These are phyloP conservation scores for Sarocladium oryzae DNA, from an alignment of 2,329 filamentous ascomycete genomes.

Conservation along the genomic window DNA sequence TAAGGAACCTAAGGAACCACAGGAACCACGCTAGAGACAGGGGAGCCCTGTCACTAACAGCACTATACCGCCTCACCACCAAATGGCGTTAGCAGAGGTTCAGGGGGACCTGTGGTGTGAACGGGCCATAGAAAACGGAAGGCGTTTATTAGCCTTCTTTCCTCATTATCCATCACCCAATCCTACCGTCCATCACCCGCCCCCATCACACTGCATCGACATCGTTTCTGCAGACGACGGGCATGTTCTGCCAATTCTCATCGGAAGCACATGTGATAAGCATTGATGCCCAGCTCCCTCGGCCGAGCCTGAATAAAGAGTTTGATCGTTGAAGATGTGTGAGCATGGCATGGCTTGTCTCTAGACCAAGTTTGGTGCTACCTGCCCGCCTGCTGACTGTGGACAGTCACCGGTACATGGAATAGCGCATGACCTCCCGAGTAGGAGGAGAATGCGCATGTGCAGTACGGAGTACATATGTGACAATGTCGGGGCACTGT, in stretches of 20 bases:
- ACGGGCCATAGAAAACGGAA: neutral
- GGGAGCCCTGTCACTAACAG: slow-evolving; percentile 7
- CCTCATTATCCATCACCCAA: neutral
- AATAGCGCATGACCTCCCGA: no score
- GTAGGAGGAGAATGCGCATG: no score
- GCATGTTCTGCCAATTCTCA: neutral
- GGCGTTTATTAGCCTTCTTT: neutral
- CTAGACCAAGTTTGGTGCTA: neutral
- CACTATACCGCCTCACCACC: neutral
- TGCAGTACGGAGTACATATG: no score
- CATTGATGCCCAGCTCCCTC: neutral
- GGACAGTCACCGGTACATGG: neutral
- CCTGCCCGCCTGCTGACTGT: neutral
- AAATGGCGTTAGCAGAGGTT: neutral
- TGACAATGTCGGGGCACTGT: no score
- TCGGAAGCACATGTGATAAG: neutral
- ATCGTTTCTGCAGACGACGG: slow-evolving; percentile 1
- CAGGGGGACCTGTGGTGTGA: neutral
- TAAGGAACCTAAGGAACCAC: neutral
- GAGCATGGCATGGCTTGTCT: neutral
- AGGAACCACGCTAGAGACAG: neutral
- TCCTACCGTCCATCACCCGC: slow-evolving; percentile 2
- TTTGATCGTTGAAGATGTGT: neutral
- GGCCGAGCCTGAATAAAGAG: neutral
- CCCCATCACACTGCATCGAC: slow-evolving; percentile 7